Base-by-base conservation (phyloP, 2,329 filamentous ascomycete genomes). In the Fusarium citri region DNA sequence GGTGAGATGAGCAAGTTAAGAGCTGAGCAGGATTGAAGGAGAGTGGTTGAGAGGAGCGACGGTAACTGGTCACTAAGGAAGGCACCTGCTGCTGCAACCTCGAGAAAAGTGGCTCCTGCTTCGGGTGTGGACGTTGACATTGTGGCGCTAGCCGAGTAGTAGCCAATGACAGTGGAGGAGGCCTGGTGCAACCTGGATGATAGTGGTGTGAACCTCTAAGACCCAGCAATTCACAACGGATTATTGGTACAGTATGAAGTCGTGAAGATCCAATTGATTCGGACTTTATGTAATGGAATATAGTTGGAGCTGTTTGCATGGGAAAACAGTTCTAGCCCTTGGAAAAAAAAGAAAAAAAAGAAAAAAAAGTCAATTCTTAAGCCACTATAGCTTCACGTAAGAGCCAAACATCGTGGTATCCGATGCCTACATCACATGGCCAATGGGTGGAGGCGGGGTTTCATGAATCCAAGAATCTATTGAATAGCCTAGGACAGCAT, bases 71-170 rank as follows among this genome's bases (percentile, higher is more conserved):
- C 47, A 65, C 66, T 34, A 51, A 40, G 26, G 51, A 47, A 67
- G 66, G 66, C 66, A 70, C 43, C 48, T 68, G 56, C 41, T 66
- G 46, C 46, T 69, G 42, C 50, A 54, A 61, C 53, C 47, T 48
- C 22, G 50, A 31, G 54, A 68, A 64, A 64, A 68, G 65, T 68
- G 64, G 64, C 25, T 58, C 51, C 47, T 61, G 20, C 43, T 37
- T 50, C 50, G 47, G 58, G 46, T 57, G 46, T 65, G 63, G 56
- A 71, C 45, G 46, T 53, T 41, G n/a, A 34, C 47, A 18, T 30
- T 48, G 55, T 59, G 59, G 47, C 59, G 51, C 55, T 61, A 66
- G 63, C 55, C 40, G 16, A 23, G 11, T 46, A 50, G 41, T 7
- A 18, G 23, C 63, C 62, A 66, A 66, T 66, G 14, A 41, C 6